Evolutionary conservation across 31 red algal genomes (phyloP).

Genomic region (Endocladia muricata): DNA sequence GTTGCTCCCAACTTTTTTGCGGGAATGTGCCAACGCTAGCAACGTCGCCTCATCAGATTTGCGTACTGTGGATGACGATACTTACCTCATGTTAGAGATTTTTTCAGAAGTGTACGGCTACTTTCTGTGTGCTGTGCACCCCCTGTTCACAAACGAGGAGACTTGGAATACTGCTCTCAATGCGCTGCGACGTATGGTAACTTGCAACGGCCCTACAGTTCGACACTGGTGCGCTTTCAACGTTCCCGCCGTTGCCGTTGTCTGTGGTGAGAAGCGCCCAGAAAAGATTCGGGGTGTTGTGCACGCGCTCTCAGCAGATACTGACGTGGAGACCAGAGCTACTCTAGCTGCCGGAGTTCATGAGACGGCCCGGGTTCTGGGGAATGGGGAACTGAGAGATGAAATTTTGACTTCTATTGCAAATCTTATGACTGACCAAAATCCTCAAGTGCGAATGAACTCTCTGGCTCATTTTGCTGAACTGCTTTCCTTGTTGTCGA

Average conservation of each 20-base stretch:
- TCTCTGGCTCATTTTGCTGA: constrained; percentile 77
- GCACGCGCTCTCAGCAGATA: constrained; percentile 79
- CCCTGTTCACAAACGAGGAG: constrained; percentile 72
- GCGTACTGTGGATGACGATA: constrained; percentile 83
- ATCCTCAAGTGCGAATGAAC: constrained; percentile 90
- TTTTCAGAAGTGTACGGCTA: constrained; percentile 88
- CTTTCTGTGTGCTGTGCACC: constrained; percentile 73
- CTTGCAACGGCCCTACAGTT: constrained; percentile 91
- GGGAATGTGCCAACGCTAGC: constrained; percentile 76
- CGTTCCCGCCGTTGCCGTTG: constrained; percentile 75
- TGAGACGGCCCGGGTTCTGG: constrained; percentile 63
- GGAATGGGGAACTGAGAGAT: constrained; percentile 64
- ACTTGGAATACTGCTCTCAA: constrained; percentile 82
- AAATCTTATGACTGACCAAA: constrained; percentile 77
- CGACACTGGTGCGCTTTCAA: constrained; percentile 94
- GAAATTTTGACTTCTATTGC: constrained; percentile 72
- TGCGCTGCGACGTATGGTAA: constrained; percentile 82
- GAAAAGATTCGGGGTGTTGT: constrained; percentile 83
- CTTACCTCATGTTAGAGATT: constrained; percentile 88
- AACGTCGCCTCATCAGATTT: constrained; percentile 75
- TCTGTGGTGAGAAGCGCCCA: constrained; percentile 61
- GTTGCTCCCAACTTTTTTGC: constrained; percentile 75
- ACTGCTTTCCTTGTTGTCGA: constrained; percentile 50
- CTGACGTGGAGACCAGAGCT: constrained; percentile 83
- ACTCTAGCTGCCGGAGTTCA: constrained; percentile 87